A percentile compares a stretch with the other conserved stretches of the same genome.
Evolutionary conservation across 768 basidiomycete genomes (phyloP).

Genomic region (Leccinum truebloodii): DNA sequence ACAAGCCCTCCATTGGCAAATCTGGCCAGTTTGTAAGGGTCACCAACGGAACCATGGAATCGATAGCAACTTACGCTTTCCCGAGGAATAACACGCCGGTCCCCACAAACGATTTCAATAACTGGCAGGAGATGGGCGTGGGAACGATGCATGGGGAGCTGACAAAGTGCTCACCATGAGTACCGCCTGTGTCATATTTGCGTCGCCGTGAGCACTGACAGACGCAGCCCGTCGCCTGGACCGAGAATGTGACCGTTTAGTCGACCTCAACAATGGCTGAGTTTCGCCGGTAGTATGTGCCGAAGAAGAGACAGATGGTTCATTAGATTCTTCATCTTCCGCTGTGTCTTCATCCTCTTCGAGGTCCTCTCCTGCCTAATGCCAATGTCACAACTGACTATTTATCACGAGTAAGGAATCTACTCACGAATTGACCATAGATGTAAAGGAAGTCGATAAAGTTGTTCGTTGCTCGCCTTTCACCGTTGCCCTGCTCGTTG

Average conservation of each 20-base stretch:
- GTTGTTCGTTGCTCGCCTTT: constrained; percentile 69
- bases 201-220: constrained; percentile 74
- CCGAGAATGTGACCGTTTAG: constrained; percentile 47
- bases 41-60: not conserved
- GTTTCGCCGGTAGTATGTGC: constrained; percentile 40
- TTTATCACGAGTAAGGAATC: not conserved
- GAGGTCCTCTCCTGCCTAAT: constrained; percentile 86
- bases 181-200: constrained; percentile 87
- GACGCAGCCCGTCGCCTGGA: constrained; percentile 56
- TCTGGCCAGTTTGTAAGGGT: constrained; percentile 39
- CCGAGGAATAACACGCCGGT: constrained; percentile 96
- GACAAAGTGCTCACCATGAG: constrained; percentile 67
- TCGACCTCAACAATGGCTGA: constrained; percentile 53
- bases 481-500: constrained; percentile 61
- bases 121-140: constrained; percentile 40
- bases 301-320: constrained; percentile 19
- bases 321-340: constrained; percentile 54
- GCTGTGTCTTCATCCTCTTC: constrained; percentile 80
- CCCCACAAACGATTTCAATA: constrained; percentile 92
- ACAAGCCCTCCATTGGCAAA: constrained; percentile 95
- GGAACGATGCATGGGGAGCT: constrained; percentile 2
- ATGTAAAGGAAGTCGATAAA: constrained; percentile 94
- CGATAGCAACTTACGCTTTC: constrained; percentile 61
- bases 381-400: constrained; percentile 5
- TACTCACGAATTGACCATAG: constrained; percentile 93